Percentiles rank a stretch among this genome's conserved stretches.
phyloP scores from a whole-genome alignment of 2,329 filamentous ascomycete genomes.

The Didymella exigua region DNA sequence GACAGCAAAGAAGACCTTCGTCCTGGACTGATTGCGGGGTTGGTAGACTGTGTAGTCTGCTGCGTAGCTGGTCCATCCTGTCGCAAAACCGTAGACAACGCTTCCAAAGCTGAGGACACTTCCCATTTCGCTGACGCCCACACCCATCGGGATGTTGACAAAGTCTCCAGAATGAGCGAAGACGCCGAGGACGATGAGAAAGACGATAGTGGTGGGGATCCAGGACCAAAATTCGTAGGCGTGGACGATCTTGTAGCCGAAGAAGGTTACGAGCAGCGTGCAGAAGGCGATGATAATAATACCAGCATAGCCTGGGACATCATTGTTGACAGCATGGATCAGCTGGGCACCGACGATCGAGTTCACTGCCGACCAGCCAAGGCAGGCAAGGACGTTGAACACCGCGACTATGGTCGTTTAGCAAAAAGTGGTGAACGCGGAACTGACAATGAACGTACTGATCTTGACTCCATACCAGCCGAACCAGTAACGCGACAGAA shows the following conservation, averaged over 20 bases:
- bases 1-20: conserved; percentile 71
- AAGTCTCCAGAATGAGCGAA: conserved; percentile 73
- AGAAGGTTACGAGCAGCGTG: conserved; percentile 73
- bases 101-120: conserved; percentile 68
- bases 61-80: conserved; percentile 76
- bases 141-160: conserved; percentile 63
- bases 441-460: background rate
- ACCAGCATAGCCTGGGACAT: conserved; percentile 74
- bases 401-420: conserved; percentile 58
- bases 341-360: conserved; percentile 80
- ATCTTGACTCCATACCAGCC: conserved; percentile 73
- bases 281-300: conserved; percentile 74
- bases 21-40: conserved; percentile 63
- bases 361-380: conserved; percentile 80
- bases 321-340: conserved; percentile 71
- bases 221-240: conserved; percentile 76
- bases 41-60: conserved; percentile 85
- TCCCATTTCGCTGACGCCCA: conserved; percentile 65
- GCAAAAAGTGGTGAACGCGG: background rate
- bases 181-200: conserved; percentile 71
- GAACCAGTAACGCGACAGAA: conserved; percentile 78
- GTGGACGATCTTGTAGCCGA: conserved; percentile 78
- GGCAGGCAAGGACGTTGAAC: conserved; percentile 72
- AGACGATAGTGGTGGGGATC: conserved; percentile 75
- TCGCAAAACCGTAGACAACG: conserved; percentile 70